Conservation (phyloP, 805 yeast species). For the Priceomyces medius region DNA sequence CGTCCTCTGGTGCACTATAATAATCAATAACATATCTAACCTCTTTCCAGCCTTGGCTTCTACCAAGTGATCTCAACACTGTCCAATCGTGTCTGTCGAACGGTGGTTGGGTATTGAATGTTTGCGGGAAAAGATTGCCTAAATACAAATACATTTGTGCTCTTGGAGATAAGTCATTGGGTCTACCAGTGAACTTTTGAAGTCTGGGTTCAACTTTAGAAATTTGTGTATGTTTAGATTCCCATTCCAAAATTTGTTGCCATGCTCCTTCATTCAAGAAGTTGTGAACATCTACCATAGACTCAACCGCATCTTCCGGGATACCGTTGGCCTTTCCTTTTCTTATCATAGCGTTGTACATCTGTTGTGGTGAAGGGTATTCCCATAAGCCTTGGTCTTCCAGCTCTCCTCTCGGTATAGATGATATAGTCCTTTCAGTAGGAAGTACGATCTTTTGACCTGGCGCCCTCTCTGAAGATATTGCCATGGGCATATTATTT, state of each 20-base stretch:
- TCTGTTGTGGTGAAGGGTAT: constrained; percentile 98
- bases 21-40: constrained; percentile 95
- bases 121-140: constrained; percentile 68
- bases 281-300: constrained; percentile 96
- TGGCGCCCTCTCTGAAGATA: constrained; percentile 67
- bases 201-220: constrained; percentile 69
- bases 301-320: constrained; percentile 93
- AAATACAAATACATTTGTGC: constrained; percentile 68
- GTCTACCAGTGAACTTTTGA: constrained; percentile 86
- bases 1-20: constrained; percentile 93
- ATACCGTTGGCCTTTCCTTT: constrained; percentile 87
- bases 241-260: constrained; percentile 94
- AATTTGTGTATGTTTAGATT: constrained; percentile 59
- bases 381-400: constrained; percentile 85
- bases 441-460: constrained; percentile 81
- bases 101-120: constrained; percentile 78
- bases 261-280: constrained; percentile 97
- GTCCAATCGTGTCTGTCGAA: constrained; percentile 99
- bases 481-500: constrained; percentile 81
- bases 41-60: constrained; percentile 52
- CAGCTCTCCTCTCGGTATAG: constrained; percentile 80
- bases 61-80: constrained; percentile 65
- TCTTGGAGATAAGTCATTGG: constrained; percentile 81
- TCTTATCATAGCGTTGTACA: constrained; percentile 95
- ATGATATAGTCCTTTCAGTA: constrained; percentile 76